Evolutionary conservation across 164 flowering plant species (phyloP), one percentile per base, ranked within the genome.

Genomic region (Magnolia changhungtana): DNA sequence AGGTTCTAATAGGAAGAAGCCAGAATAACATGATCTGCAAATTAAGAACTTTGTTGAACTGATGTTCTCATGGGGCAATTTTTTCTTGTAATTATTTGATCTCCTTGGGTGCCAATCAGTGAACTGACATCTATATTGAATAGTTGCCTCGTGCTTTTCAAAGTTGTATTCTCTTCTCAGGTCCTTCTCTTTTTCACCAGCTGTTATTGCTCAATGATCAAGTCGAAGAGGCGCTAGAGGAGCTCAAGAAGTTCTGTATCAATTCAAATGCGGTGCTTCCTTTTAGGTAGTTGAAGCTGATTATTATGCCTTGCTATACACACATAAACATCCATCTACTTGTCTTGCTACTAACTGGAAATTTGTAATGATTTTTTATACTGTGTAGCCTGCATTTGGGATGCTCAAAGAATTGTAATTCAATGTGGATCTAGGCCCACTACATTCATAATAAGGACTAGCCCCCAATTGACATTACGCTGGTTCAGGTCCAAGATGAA

Each of bases 141-240:
- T 11, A 11, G 13, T 55, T 55, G 13, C 61, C 13, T 55, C 10
- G 61, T 55, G 61, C 61, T 55, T 55, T 55, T 55, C 13, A 11
- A 55, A 55, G 61, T 11, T 55, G 61, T 11, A 55, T 55, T 16
- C 18, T 55, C 61, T 55, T 55, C 61, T 55, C 61, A 55, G 10
- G 61, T 55, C 45, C 70, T 63, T 65, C 75, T 13, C 23, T 72
- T 69, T 74, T 63, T 71, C 78, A 8, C 70, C 85, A 94, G 97
- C 77, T 94, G 79, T 80, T 95, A 84, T 79, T 93, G 72, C 85
- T 91, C 76, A 95, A 92, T 69, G 90, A 88, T 83, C 85, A 77
- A 76, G 87, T 89, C 72, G 75, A 84, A 27, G 87, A 88, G 83
- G 97, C 96, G 31, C 63, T 90, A 63, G 72, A 79, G 72, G 91